phyloP scores from a whole-genome alignment of 2,329 filamentous ascomycete genomes.

The Akanthomyces muscarius region DNA sequence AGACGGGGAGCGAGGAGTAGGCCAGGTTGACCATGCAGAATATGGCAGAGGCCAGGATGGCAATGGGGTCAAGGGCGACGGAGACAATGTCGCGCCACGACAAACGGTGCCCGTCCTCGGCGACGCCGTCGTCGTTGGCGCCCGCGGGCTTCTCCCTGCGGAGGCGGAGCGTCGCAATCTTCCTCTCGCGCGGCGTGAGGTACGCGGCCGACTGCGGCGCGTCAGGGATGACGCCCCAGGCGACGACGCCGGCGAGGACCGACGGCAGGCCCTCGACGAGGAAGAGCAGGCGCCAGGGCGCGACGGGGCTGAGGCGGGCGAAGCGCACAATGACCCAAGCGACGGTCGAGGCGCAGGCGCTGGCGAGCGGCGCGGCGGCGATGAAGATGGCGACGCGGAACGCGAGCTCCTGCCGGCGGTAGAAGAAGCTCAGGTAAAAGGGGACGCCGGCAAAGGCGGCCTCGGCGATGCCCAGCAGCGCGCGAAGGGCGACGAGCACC shows the following conservation, averaged over 20 bases:
- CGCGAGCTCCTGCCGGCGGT: slow-evolving; percentile 67
- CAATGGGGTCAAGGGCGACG: slow-evolving; percentile 61
- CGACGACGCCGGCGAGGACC: slow-evolving; percentile 67
- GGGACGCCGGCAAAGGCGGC: slow-evolving; percentile 63
- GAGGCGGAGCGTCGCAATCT: slow-evolving; percentile 67
- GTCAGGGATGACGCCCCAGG: slow-evolving; percentile 75
- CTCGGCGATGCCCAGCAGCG: slow-evolving; percentile 59
- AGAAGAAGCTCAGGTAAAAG: slow-evolving; percentile 63
- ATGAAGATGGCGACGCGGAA: slow-evolving; percentile 84
- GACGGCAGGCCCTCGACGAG: slow-evolving; percentile 82
- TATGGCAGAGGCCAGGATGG: slow-evolving; percentile 74
- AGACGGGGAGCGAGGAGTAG: slow-evolving; percentile 83
- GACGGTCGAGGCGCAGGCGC: slow-evolving; percentile 70
- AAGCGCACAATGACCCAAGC: slow-evolving; percentile 74
- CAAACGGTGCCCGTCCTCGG: slow-evolving; percentile 36
- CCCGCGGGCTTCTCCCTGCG: slow-evolving; percentile 42
- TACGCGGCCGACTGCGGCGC: slow-evolving; percentile 63
- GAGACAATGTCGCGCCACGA: slow-evolving; percentile 53
- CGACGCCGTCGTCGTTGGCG: slow-evolving; percentile 13
- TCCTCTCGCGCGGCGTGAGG: slow-evolving; percentile 59
- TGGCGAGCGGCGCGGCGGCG: slow-evolving; percentile 77
- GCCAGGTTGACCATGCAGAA: slow-evolving; percentile 86
- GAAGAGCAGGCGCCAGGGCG: slow-evolving; percentile 82
- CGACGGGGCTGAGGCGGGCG: slow-evolving; percentile 62
- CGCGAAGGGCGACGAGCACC: slow-evolving; percentile 51